Percentiles rank a stretch among this genome's conserved stretches.
Conservation (phyloP, 176 grass and related monocot genomes). For the Oryza longistaminata region DNA sequence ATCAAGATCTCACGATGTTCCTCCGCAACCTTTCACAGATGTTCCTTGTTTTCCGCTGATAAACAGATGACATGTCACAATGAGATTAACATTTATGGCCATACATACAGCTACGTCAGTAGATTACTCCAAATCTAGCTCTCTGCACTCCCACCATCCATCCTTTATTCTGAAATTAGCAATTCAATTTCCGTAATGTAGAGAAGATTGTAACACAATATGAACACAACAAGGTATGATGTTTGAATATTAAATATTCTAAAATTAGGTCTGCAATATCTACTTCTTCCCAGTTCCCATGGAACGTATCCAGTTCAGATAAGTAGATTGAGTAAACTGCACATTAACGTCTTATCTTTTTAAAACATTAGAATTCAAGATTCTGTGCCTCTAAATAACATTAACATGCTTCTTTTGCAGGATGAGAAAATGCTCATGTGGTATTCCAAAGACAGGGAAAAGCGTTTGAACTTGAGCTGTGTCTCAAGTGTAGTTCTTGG, state of each 20-base stretch:
- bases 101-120: not conserved
- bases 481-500: conserved; percentile 76
- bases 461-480: conserved; percentile 63
- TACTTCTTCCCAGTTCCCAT: not conserved
- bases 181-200: not conserved
- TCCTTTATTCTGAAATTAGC: not conserved
- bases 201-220: not conserved
- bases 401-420: conserved; percentile 45
- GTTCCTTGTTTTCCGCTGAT: conserved; percentile 1
- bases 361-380: not conserved
- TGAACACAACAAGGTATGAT: conserved; percentile 5
- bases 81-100: conserved; percentile 3
- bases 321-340: not conserved
- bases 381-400: conserved; percentile 4
- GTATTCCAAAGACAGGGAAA: conserved; percentile 85
- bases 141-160: not conserved
- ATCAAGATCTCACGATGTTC: not conserved
- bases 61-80: not conserved
- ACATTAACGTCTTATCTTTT: not conserved
- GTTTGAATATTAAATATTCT: not conserved
- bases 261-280: not conserved
- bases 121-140: not conserved
- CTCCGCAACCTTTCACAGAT: not conserved
- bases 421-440: conserved; percentile 86
- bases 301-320: not conserved